Base-by-base conservation (phyloP, 2,329 filamentous ascomycete genomes). In the Fusarium bactridioides region DNA sequence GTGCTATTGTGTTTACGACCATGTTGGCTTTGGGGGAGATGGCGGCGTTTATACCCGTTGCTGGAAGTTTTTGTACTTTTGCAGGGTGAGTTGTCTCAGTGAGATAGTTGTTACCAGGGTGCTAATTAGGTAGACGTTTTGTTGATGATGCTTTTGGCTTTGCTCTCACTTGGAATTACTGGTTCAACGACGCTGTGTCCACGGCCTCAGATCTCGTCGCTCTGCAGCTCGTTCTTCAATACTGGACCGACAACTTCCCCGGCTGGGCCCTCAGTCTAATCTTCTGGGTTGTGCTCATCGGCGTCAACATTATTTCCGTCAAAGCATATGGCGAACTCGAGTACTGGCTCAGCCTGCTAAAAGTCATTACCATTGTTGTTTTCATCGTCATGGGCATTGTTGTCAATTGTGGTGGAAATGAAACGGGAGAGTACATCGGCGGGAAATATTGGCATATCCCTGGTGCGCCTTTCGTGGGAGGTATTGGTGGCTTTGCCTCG, bases 371-470 rank as follows among this genome's bases (percentile, higher is more conserved):
- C 16, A 88, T 89, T 59, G 81, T 87, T 11, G 84, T 89, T 56
- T 91, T 92, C 76, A 90, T 92, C 66, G 84, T 92, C 35, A 83
- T 91, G 48, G 87, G 89, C 4, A 90, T 92, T 51, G 88, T 79
- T 23, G 81, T 82, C 59, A 82, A 82, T 50, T 82, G 83, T 61
- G 90, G 90, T 23, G 90, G 83, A 18, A 91, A 90, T 67, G 82
- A 78, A 0, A 76, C 81, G 0, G 83, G 86, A 58, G 80, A 82
- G 51, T 91, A 91, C 68, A 89, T 91, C 27, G 89, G 90, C 15
- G 87, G 84, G 10, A 82, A 85, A 66, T 84, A 89, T 74, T 92
- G 88, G 86, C 83, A 87, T 63, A 82, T 88, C 3, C 87, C 86
- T 1, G 89, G 86, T 38, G 89, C 89, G 4, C 90, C 90, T 0